A percentile compares a stretch with the other conserved stretches of the same genome.
Conservation (phyloP, 768 basidiomycete species). For the Lactarius vividus region DNA sequence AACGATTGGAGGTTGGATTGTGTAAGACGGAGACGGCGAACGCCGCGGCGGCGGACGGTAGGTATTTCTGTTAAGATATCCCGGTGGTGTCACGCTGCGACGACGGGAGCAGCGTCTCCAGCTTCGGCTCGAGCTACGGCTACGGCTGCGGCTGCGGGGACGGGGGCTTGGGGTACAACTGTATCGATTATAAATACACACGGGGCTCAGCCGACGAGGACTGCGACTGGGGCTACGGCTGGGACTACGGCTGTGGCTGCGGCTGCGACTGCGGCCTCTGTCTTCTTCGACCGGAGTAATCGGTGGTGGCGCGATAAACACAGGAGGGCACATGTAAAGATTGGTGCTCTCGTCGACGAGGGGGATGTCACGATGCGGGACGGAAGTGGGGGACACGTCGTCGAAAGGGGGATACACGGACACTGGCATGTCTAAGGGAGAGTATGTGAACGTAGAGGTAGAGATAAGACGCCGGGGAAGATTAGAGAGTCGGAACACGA, state of each 20-base stretch:
- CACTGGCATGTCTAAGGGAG: background rate
- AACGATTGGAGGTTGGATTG: background rate
- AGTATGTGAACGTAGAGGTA: background rate
- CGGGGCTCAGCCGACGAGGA: no score
- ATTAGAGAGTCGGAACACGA: background rate
- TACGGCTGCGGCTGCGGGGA: background rate
- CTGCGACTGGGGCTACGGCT: background rate
- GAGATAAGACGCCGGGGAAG: background rate
- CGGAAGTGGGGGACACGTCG: background rate
- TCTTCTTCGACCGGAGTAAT: background rate
- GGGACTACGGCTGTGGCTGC: background rate
- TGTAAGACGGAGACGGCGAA: background rate
- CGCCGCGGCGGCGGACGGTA: no score
- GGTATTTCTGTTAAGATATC: background rate
- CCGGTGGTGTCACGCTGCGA: background rate
- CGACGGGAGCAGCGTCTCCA: background rate
- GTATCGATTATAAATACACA: background rate
- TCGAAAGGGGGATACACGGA: background rate
- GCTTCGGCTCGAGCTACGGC: background rate
- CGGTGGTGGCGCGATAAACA: background rate
- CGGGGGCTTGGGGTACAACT: background rate
- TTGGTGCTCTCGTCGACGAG: background rate
- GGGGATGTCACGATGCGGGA: no score
- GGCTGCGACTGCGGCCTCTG: slow-evolving; percentile 2
- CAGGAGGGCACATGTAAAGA: background rate